Evolutionary conservation across 805 yeast species (phyloP).

Genomic region (Nakazawaea wickerhamii): DNA sequence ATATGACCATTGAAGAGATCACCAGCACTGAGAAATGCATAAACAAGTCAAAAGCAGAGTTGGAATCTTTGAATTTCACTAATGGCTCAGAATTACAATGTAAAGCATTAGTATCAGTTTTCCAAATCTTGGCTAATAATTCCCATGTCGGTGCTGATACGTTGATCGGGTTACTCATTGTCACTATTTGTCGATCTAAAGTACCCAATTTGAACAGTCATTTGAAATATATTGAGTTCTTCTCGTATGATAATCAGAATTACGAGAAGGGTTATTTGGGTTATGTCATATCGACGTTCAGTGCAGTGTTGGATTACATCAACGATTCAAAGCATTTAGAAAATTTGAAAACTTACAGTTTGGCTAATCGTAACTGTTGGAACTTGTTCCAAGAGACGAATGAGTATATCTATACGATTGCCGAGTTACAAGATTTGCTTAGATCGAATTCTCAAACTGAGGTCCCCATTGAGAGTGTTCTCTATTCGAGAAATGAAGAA

Average conservation of each 20-base stretch:
- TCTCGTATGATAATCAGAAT: constrained; percentile 38
- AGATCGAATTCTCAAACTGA: too few species aligned
- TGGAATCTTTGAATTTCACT: constrained; percentile 41
- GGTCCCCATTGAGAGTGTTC: constrained; percentile 18
- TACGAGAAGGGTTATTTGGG: constrained; percentile 57
- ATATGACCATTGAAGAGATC: constrained; percentile 14
- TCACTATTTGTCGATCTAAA: constrained; percentile 62
- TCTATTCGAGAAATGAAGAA: constrained; percentile 35
- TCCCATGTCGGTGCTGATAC: constrained; percentile 72
- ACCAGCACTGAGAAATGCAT: constrained; percentile 38
- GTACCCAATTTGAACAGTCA: constrained; percentile 57
- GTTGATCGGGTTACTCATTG: constrained; percentile 61
- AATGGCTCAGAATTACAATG: constrained; percentile 46
- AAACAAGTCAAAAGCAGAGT: constrained; percentile 42
- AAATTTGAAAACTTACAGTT: constrained; percentile 36
- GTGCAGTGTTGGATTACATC: constrained; percentile 73
- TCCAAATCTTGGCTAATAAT: constrained; percentile 41
- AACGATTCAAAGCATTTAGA: constrained; percentile 30
- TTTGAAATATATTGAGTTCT: constrained; percentile 58
- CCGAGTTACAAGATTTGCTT: constrained; percentile 15
- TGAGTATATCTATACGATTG: constrained; percentile 13
- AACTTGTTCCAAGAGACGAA: constrained; percentile 26
- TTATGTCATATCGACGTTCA: constrained; percentile 77
- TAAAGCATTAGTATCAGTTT: constrained; percentile 42
- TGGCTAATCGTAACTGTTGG: constrained; percentile 51